These are phyloP conservation scores for Cupressus sempervirens DNA, from an alignment of 75 land plant genomes.

Conservation along the genomic window DNA sequence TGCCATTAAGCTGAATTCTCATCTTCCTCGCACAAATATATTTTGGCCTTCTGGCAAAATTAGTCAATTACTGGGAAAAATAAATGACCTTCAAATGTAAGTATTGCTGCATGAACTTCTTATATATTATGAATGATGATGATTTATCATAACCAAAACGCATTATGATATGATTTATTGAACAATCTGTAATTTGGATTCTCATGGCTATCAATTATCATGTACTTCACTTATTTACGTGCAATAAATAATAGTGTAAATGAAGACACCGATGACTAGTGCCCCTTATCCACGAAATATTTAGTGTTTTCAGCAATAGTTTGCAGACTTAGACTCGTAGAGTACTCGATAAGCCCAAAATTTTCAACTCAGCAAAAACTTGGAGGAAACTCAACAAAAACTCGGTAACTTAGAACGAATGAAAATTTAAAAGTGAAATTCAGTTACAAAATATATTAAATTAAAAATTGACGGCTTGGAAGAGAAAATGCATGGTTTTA, in stretches of 20 bases:
- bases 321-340: too few species aligned
- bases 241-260: not conserved
- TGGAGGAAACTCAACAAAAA: too few species aligned
- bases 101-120: not conserved
- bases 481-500: too few species aligned
- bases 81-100: not conserved
- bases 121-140: not conserved
- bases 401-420: too few species aligned
- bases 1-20: not conserved
- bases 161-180: not conserved
- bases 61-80: not conserved
- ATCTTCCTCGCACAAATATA: not conserved
- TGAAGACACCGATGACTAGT: not conserved
- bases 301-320: not conserved
- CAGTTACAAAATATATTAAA: too few species aligned
- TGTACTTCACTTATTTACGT: not conserved
- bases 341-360: too few species aligned
- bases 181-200: not conserved
- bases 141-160: not conserved
- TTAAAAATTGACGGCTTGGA: too few species aligned
- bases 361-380: too few species aligned
- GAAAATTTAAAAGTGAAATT: too few species aligned
- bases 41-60: not conserved
- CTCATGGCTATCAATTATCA: not conserved
- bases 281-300: not conserved